Base-by-base conservation (phyloP, 306 rosid genomes). In the Dryas alaskensis region DNA sequence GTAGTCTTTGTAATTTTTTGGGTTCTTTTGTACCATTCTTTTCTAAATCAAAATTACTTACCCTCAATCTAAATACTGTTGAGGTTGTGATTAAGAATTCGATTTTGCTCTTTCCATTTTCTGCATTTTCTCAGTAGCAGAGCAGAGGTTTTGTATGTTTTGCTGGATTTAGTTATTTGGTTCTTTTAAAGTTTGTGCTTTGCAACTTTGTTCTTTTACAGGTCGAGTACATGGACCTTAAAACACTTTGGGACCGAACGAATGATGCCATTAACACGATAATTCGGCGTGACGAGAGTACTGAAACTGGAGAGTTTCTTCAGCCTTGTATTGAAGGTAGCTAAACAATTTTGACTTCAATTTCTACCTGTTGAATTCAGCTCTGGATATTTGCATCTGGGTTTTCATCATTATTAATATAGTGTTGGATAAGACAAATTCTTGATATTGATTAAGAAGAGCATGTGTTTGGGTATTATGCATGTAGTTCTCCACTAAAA, bases 291-390 rank as follows among this genome's bases (percentile, higher is more conserved):
- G 92, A 92, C 61, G 87, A 82, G 71, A 73, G 79, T 46, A 58
- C 80, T 6, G 89, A 92, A 85, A 83, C 86, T 51, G 93, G 89
- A 81, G 73, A 85, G 69, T 81, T 83, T 81, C 83, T 92, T 82
- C 89, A 78, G 67, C 97, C 96, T 81, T 92, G 98, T 81, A 86
- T 92, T 77, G 98, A 92, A 92, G 98, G 96, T 92, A 84, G 12
- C 12, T 43, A 37, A 68, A 51, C 59, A 6, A 43, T 4, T 58
- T 74, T 76, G 58, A 42, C 16, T 37, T 44, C 5, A 47, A 6
- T 19, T 59, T 5, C 25, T 69, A 9, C 8, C 17, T 6, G n/a
- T 40, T 39, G 13, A 16, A 49, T 52, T 19, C 39, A 25, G 6
- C n/a, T 39, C 6, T 45, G 49, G 37, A 60, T 66, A 61, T 40